Conservation (phyloP, 176 grass and related monocot species). For the Aegilops longissima region DNA sequence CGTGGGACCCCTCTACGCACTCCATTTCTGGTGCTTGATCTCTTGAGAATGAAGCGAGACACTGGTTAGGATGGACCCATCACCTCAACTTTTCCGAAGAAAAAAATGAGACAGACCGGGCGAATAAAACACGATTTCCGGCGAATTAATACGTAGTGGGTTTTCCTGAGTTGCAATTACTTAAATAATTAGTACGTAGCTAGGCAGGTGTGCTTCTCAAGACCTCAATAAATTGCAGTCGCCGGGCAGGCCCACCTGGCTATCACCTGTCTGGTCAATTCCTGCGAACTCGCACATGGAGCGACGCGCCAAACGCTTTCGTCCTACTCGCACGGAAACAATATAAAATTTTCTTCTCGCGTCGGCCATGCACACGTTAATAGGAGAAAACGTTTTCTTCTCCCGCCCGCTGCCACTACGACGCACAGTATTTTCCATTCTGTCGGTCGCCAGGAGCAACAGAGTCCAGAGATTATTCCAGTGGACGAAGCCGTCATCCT, state of each 20-base stretch:
- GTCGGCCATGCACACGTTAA: background rate
- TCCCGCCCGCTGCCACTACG: background rate
- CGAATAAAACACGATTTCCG: background rate
- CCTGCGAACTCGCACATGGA: conserved; percentile 24
- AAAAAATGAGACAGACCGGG: background rate
- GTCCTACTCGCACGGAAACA: conserved; percentile 13
- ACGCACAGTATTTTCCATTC: background rate
- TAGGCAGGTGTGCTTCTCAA: background rate
- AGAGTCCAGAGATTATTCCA: background rate
- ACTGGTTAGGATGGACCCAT: conserved; percentile 38
- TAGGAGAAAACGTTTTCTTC: background rate
- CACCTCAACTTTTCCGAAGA: background rate
- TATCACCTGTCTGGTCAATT: conserved; percentile 7
- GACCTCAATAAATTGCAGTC: background rate
- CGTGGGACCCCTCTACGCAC: background rate
- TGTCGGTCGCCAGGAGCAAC: conserved; percentile 36
- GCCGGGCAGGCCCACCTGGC: background rate
- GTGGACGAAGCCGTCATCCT: background rate
- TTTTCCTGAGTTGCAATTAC: too few relatives aligned
- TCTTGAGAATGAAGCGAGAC: conserved; percentile 42
- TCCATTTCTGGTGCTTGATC: background rate
- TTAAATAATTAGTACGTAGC: background rate
- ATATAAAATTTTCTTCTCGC: background rate
- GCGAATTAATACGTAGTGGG: background rate
- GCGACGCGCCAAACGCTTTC: conserved; percentile 22